Evolutionary conservation across 306 rosid species (phyloP).

Genomic region (peach (Prunus persica)): Prunus_persica_NCBIv2 NC_034011.1:21944001-21944500

Average conservation of each 20-base stretch:
- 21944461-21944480: background rate
- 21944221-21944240: background rate
- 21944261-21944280: conserved; percentile 32
- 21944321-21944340: conserved; percentile 96
- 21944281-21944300: conserved; percentile 96
- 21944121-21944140: conserved; percentile 66
- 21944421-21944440: background rate
- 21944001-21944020: conserved; percentile 46
- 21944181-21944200: background rate
- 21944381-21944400: conserved; percentile 3
- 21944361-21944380: conserved; percentile 83
- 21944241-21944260: conserved; percentile 8
- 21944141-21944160: conserved; percentile 94
- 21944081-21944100: conserved; percentile 87
- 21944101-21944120: conserved; percentile 90
- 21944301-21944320: conserved; percentile 89
- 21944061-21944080: conserved; percentile 86
- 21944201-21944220: conserved; percentile 6
- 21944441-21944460: conserved; percentile 17
- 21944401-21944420: background rate
- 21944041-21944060: conserved; percentile 80
- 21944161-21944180: conserved; percentile 90
- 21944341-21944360: conserved; percentile 89
- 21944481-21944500: conserved; percentile 82
- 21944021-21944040: conserved; percentile 78